Evolutionary conservation across 2,329 filamentous ascomycete genomes (phyloP).

Genomic region (Aspergillus awamori): DNA sequence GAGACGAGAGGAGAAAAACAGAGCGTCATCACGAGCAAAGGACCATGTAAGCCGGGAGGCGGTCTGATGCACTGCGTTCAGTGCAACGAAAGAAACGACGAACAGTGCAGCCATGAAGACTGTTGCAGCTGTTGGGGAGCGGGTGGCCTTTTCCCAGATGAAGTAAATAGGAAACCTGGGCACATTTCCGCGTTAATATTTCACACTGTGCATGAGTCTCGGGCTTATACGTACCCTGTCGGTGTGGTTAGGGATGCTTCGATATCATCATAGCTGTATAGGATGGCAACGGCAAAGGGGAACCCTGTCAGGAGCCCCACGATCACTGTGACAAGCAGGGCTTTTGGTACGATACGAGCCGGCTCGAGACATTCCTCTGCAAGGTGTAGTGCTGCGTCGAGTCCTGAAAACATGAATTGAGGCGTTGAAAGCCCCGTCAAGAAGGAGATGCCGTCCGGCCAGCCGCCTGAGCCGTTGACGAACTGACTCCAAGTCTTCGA

Average conservation of each 20-base stretch:
- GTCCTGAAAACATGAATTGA: slow-evolving; percentile 30
- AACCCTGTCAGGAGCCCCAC: slow-evolving; percentile 28
- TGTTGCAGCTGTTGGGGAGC: slow-evolving; percentile 24
- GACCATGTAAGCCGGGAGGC: slow-evolving; percentile 38
- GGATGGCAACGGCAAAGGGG: slow-evolving; percentile 24
- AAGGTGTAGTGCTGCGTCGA: slow-evolving; percentile 28
- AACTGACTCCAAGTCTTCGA: slow-evolving; percentile 21
- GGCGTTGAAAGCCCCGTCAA: slow-evolving; percentile 28
- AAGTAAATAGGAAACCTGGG: slow-evolving; percentile 26
- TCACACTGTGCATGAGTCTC: too few relatives aligned
- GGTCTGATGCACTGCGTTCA: slow-evolving; percentile 30
- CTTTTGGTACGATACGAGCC: slow-evolving; percentile 27
- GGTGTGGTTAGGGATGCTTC: slow-evolving; percentile 17
- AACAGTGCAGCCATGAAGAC: slow-evolving; percentile 25
- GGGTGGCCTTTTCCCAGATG: slow-evolving; percentile 28
- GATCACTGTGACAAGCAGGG: slow-evolving; percentile 23
- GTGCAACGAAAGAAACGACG: slow-evolving; percentile 22
- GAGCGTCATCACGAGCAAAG: slow-evolving; percentile 36
- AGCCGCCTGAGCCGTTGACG: slow-evolving; percentile 27
- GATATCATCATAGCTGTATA: slow-evolving; percentile 24
- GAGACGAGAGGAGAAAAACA: slow-evolving; percentile 31
- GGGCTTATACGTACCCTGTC: slow-evolving; percentile 19
- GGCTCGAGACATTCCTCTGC: slow-evolving; percentile 30
- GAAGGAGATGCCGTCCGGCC: slow-evolving; percentile 30
- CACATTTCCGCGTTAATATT: too few relatives aligned